These are phyloP conservation scores for Trypanosoma vivax DNA, from an alignment of 208 protist species.

Conservation along the genomic window DNA sequence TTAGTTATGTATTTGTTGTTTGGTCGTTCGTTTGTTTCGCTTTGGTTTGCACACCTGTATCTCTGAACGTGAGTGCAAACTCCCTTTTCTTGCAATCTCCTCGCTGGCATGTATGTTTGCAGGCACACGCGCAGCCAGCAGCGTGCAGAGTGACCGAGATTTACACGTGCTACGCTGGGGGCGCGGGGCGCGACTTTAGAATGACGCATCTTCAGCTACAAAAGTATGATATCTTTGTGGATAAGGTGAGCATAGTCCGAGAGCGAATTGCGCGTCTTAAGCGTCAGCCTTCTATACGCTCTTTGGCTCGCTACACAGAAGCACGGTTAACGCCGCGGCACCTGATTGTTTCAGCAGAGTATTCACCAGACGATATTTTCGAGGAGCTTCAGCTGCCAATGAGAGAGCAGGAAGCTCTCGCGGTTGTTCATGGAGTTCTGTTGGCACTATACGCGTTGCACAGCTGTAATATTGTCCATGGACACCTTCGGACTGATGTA, in stretches of 20 bases:
- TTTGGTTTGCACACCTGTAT: too few species aligned
- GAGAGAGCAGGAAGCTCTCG: slow-evolving; percentile 31
- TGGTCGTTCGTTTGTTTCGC: too few species aligned
- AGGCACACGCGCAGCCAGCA: too few species aligned
- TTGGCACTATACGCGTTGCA: slow-evolving; percentile 38
- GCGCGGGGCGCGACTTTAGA: too few species aligned
- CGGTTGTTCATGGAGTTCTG: slow-evolving; percentile 22
- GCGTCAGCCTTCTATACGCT: neutral
- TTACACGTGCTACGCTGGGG: too few species aligned
- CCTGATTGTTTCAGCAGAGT: slow-evolving; percentile 22
- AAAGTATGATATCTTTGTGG: slow-evolving; percentile 31
- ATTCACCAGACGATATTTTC: neutral
- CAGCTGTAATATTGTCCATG: slow-evolving; percentile 39
- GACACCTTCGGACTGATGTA: slow-evolving; percentile 32
- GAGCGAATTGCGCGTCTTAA: slow-evolving; percentile 10
- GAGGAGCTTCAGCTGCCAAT: slow-evolving; percentile 18
- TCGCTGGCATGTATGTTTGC: too few species aligned
- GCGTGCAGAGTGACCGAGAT: too few species aligned
- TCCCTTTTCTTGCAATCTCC: too few species aligned
- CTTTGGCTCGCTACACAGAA: slow-evolving; percentile 25
- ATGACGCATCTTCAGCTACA: slow-evolving; percentile 28
- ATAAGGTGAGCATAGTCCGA: slow-evolving; percentile 21
- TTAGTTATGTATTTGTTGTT: too few species aligned
- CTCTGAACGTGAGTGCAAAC: too few species aligned
- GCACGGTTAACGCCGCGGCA: slow-evolving; percentile 36